Base-by-base conservation (phyloP, 2,329 filamentous ascomycete species). In the Intubia oerlemansii region DNA sequence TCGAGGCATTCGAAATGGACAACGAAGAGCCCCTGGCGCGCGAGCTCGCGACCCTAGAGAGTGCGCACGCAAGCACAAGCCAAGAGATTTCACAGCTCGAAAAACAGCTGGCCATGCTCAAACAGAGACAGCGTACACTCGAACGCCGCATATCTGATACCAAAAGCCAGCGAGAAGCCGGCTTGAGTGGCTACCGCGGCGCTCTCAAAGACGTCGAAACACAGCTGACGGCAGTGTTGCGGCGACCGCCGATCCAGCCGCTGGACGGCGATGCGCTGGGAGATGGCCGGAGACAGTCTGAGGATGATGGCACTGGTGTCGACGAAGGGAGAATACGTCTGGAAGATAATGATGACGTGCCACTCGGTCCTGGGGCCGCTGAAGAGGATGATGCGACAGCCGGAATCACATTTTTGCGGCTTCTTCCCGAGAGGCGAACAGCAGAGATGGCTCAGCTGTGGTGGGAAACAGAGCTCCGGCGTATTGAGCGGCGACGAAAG, bases 171-270 rank as follows among this genome's bases (percentile, higher is more conserved):
- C 56, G 72, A 21, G 75, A 81, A 43, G 70, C 75, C 2, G 68
- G 67, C n/a, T 45, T 81, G 10, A 77, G 72, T 31, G 72, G 73
- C 1, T 82, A 80, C 44, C 65, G 60, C 13, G 64, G 70, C 2
- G 72, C 73, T 4, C 49, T 80, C 20, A 62, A 55, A 31, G 63
- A 78, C 30, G 59, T 78, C 5, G 72, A 82, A 34, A 53, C 52
- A 10, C 64, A 76, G 31, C 56, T 80, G 5, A 49, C 52, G 5
- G 52, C 51, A 4, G 62, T 82, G 33, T 51, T 82, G 38, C 54
- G 50, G 8, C 55, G 58, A 10, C 68, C 70, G 2, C 62, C 65
- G 0, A 48, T 68, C 5, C 52, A 52, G 23, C 62, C 64, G 0
- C 41, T 70, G 7, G 62, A 67, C 31, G 38, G 52, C 1, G 56